These are phyloP conservation scores for Nyssa sinensis DNA, from an alignment of 148 eudicot species.

Conservation along the genomic window DNA sequence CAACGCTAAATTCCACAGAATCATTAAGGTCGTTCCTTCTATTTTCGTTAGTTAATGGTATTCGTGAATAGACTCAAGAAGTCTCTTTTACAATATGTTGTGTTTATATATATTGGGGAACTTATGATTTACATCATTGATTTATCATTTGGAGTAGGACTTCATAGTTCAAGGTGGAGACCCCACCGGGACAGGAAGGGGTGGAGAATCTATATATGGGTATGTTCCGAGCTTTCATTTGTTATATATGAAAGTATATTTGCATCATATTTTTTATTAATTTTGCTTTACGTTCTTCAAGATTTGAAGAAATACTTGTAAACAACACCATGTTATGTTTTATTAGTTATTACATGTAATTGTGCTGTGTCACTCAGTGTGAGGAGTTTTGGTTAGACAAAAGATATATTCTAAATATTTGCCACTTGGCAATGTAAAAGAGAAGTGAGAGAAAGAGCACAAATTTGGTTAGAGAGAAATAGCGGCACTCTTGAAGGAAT, in stretches of 20 bases:
- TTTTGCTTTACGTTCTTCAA: not conserved
- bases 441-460: no score
- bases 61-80: not conserved
- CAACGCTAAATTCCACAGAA: constrained; percentile 81
- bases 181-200: constrained; percentile 95
- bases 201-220: constrained; percentile 96
- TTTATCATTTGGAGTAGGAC: constrained; percentile 43
- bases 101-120: not conserved
- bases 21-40: constrained; percentile 52
- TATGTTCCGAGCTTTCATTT: constrained; percentile 10
- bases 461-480: no score
- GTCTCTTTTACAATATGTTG: not conserved
- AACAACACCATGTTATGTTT: no score
- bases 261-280: not conserved
- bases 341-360: no score
- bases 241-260: not conserved
- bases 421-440: no score
- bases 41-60: not conserved
- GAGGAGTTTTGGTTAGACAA: no score
- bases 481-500: no score
- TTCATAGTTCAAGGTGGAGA: constrained; percentile 98
- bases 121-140: constrained; percentile 4
- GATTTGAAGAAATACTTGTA: no score
- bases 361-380: no score
- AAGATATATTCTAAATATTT: no score